Conservation (phyloP, 1,284 basidiomycete genomes). For the Gymnopus androsaceus region DNA sequence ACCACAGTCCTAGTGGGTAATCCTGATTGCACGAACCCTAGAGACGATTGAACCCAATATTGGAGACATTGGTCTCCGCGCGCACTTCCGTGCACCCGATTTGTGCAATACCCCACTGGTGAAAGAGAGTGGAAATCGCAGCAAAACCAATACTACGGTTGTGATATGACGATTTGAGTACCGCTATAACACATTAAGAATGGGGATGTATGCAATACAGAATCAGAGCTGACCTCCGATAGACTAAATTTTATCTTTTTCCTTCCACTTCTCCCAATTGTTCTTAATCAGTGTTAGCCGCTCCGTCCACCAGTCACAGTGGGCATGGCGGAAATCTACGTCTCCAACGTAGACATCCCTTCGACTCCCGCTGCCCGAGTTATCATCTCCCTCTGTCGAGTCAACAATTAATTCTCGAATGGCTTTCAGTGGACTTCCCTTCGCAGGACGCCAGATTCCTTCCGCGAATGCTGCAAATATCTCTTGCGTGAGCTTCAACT, state of each 20-base stretch:
- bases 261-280: slow-evolving; percentile 19
- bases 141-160: slow-evolving; percentile 17
- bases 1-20: background rate
- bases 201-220: background rate
- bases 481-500: slow-evolving; percentile 5
- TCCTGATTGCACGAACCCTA: slow-evolving; percentile 17
- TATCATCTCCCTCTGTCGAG: no score
- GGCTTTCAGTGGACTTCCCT: background rate
- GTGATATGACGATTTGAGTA: slow-evolving; percentile 15
- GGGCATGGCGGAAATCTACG: slow-evolving; percentile 3
- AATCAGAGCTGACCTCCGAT: slow-evolving; percentile 19
- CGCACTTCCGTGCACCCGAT: slow-evolving; percentile 22
- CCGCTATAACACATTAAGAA: slow-evolving; percentile 8
- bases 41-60: slow-evolving; percentile 13
- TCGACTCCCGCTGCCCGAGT: background rate
- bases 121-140: slow-evolving; percentile 12
- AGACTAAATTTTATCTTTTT: slow-evolving; percentile 8
- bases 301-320: slow-evolving; percentile 2
- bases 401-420: slow-evolving; percentile 1
- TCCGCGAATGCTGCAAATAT: slow-evolving; percentile 16
- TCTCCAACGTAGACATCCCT: slow-evolving; percentile 20
- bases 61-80: slow-evolving; percentile 11
- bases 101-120: slow-evolving; percentile 18
- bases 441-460: background rate
- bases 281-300: slow-evolving; percentile 14